Base-by-base conservation (phyloP, 495 filamentous ascomycete genomes). In the Cryomyces antarcticus region DNA sequence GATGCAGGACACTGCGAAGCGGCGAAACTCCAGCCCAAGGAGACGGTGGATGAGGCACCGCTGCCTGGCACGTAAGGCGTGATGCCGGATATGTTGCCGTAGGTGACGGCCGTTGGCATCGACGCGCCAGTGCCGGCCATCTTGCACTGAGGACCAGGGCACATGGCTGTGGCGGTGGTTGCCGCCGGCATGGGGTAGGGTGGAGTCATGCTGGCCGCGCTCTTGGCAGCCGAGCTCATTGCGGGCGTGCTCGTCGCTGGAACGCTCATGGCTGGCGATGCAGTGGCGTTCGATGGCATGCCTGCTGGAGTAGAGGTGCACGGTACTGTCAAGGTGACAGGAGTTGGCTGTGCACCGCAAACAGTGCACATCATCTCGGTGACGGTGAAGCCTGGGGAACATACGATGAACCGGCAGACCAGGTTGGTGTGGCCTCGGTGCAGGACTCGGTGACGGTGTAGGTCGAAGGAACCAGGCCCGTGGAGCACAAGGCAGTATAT, bases 301-400 rank as follows among this genome's bases (percentile, higher is more conserved):
- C 6, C 7, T 10, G 6, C 28, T 9, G 40, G 10, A 6, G 40
- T 42, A 7, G 9, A 6, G 5, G 9, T 10, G 40, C 40, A 42
- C 6, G 60, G 52, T 6, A 59, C 38, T 6, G 58, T 62, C 11
- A 58, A 17, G 7, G 58, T 62, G 43, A 60, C 33, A 3, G 52
- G 55, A 7, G 58, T 56, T 28, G 55, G 53, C 34, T 49, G 56
- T 12, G 51, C 50, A 11, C 53, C 59, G 37, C 62, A 65, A 5
- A 52, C 51, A 12, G 56, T 58, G 54, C 62, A 64, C 45, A 60
- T 55, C 28, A 57, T 63, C 7, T 61, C 62, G 13, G 59, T 65
- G 6, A 55, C 58, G 10, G 55, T 62, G 50, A 63, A 64, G 37
- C 51, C 57, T 37, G 55, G 49, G 6, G 52, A 51, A 5, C 48